Base-by-base conservation (phyloP, 441 rosid genomes). In the Gossypium trilobum region DNA sequence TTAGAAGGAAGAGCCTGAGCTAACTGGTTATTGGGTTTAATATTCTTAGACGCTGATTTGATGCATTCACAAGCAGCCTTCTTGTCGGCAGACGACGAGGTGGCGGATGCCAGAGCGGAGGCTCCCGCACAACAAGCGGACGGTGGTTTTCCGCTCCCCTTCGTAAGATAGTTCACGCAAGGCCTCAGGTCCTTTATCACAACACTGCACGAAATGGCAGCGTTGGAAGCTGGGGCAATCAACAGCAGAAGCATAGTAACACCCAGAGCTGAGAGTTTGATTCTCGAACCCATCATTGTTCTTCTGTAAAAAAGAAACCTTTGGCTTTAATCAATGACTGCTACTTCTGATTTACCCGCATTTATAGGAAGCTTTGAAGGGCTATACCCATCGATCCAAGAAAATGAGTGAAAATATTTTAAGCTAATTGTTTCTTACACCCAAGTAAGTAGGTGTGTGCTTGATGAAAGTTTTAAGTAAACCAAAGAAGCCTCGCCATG, bases 61-160 rank as follows among this genome's bases (percentile, higher is more conserved):
- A 92, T 84, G 87, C 97, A 92, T 71, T 77, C 64, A 31, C 97
- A 92, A 74, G 90, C 95, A 25, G 92, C 75, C 73, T 84, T 84
- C 76, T 76, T 92, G 73, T 90, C 95, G 11, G 87, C 87, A 0
- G 87, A 42, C 64, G 77, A 77, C 4, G 88, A 44, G 11, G 89
- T 85, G 0, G 91, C 84, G 0, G 85, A 75, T 5, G 86, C 83
- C 42, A 89, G 88, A 4, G 86, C 63, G 2, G 74, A 44, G 36
- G 81, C 93, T 63, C 97, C 97, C 0, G 80, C 50, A 51, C 96
- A 92, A 52, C 95, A 92, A n/a, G 79, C 74, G 0, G 84, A 0
- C 0, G 97, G 95, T 2, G 97, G 97, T 6, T 65, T 70, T 52
- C 96, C 96, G 1, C 69, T 74, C 59, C 98, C 98, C 0, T 75